Evolutionary conservation across 176 grass and related monocot genomes (phyloP).

Genomic region (Oryza coarctata): DNA sequence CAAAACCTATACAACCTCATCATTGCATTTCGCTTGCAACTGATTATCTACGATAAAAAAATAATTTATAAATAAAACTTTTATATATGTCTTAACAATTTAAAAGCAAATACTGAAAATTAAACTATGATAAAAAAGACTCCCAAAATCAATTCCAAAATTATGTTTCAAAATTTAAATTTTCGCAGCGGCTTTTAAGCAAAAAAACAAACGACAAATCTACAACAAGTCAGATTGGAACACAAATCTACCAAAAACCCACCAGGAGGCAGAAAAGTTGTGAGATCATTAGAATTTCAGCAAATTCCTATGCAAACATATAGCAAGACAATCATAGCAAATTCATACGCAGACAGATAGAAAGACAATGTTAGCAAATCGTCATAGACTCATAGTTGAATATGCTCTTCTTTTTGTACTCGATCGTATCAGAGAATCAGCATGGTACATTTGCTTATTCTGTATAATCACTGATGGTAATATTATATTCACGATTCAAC

Average conservation of each 20-base stretch:
- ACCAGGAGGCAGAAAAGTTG: no score
- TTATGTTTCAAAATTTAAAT: no score
- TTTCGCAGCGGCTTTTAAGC: no score
- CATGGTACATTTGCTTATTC: constrained; percentile 47
- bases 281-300: background rate
- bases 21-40: background rate
- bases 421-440: background rate
- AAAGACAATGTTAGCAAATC: background rate
- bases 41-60: no score
- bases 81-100: no score
- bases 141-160: no score
- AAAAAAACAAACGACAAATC: no score
- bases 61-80: no score
- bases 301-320: no score
- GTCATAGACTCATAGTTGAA: constrained; percentile 15
- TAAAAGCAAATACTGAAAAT: no score
- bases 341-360: background rate
- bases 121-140: no score
- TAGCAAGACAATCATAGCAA: background rate
- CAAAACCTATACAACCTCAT: background rate
- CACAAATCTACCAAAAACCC: no score
- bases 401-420: constrained; percentile 24
- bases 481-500: constrained; percentile 32
- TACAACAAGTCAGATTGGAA: background rate
- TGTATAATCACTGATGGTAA: constrained; percentile 41